These are phyloP conservation scores for Lichtheimia hyalospora DNA, from an alignment of 371 early-diverging fungal genomes.

Conservation along the genomic window DNA sequence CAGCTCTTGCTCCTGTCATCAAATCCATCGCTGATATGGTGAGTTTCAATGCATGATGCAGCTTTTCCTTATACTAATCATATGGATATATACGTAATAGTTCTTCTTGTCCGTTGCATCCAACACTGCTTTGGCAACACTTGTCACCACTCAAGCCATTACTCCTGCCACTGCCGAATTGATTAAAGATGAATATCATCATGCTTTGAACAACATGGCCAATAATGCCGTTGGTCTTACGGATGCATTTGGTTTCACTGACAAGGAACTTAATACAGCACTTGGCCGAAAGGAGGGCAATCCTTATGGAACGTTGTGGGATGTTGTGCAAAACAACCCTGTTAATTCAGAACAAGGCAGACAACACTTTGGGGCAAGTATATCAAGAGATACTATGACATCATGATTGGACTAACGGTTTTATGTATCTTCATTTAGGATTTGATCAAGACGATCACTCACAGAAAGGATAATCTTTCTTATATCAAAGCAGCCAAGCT, in stretches of 20 bases:
- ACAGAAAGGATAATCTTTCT: constrained; percentile 17
- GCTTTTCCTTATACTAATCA: background rate
- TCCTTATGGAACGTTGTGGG: constrained; percentile 69
- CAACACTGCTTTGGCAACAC: constrained; percentile 29
- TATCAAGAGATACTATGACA: no score
- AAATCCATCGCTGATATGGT: constrained; percentile 38
- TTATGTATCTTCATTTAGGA: constrained; percentile 14
- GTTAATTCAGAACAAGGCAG: constrained; percentile 44
- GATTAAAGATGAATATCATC: constrained; percentile 27
- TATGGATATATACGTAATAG: constrained; percentile 22
- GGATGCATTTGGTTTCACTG: constrained; percentile 71
- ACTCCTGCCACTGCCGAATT: constrained; percentile 20
- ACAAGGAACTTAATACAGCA: constrained; percentile 61
- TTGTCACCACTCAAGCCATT: constrained; percentile 40
- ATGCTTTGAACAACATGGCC: constrained; percentile 36
- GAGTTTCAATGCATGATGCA: background rate
- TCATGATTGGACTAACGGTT: background rate
- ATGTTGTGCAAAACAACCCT: constrained; percentile 64
- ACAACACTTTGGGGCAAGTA: constrained; percentile 21
- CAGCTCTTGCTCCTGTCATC: constrained; percentile 19
- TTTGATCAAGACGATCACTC: constrained; percentile 15
- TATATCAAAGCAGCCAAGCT: constrained; percentile 21
- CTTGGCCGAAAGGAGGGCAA: constrained; percentile 67
- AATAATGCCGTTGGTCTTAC: constrained; percentile 62
- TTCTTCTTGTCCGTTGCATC: constrained; percentile 31